phyloP scores from a whole-genome alignment of 2,329 filamentous ascomycete species.

The Penicillium sumatraense region DNA sequence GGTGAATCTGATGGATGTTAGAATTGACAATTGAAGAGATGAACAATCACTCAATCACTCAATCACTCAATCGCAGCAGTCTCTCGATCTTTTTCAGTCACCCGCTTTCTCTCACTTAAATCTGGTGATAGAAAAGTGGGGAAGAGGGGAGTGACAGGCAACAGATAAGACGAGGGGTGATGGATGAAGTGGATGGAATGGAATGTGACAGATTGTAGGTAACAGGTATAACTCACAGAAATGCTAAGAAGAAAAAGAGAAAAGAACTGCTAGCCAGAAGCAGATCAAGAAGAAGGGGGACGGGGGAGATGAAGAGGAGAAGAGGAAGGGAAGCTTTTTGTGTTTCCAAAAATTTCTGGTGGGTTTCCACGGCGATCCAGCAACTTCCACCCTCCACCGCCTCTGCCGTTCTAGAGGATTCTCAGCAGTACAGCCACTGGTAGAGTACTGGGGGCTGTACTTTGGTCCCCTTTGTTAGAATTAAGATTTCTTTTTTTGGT shows the following conservation, averaged over 20 bases:
- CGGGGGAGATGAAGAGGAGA: constrained; percentile 20
- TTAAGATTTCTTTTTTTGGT: not conserved
- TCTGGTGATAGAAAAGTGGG: constrained; percentile 1
- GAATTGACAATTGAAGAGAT: constrained; percentile 11
- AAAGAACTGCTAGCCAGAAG: constrained; percentile 28
- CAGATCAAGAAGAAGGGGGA: constrained; percentile 21
- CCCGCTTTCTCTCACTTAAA: not conserved
- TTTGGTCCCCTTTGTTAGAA: not conserved
- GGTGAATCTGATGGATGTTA: constrained; percentile 20
- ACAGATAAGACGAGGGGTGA: constrained; percentile 8
- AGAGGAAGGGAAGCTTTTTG: constrained; percentile 32
- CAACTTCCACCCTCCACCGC: constrained; percentile 39
- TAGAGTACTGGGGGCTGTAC: not conserved
- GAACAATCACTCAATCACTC: no score
- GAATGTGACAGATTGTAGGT: not conserved
- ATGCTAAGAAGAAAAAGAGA: constrained; percentile 15
- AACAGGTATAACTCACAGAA: constrained; percentile 18
- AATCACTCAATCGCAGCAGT: no score
- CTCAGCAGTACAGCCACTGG: no score
- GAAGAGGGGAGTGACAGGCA: constrained; percentile 16
- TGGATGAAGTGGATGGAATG: constrained; percentile 1
- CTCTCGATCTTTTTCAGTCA: not conserved
- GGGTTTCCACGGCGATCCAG: constrained; percentile 46
- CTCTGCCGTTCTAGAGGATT: constrained; percentile 22
- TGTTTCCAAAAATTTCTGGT: constrained; percentile 37